Base-by-base conservation (phyloP, 1,284 basidiomycete species). In the Hymenochaete sp. region DNA sequence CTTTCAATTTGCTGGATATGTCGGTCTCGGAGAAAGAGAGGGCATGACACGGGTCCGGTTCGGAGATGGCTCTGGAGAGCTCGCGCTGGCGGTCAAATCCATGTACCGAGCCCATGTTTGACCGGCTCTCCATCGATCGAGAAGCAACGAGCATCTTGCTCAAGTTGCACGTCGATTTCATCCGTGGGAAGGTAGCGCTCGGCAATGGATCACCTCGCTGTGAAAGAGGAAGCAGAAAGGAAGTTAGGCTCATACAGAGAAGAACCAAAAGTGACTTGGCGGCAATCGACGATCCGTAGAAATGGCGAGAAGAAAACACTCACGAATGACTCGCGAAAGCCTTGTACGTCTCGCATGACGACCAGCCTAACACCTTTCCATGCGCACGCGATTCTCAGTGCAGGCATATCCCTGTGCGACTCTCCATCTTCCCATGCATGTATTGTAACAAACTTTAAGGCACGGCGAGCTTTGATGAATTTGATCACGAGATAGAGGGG, bases 321-420 rank as follows among this genome's bases (percentile, higher is more conserved):
- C 57, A 77, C 75, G 49, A 66, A 58, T 54, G 70, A 56, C 29
- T 64, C 53, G 48, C 75, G 70, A 54, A 77, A 75, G 43, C 58
- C 54, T 50, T 61, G 58, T 37, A 77, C 62, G 55, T 75, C 68
- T 28, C 62, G 59, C 24, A 68, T 69, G 35, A 72, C 60, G 40
- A 56, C 58, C 53, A 79, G 55, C 24, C 69, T 68, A 38, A 78
- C 63, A 29, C 75, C 77, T 52, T 64, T 64, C 53, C 65, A 68
- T 18, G 72, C 73, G 57, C 77, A 80, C 3, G 66, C 69, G 55
- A 79, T 72, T 61, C 70, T 74, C 51, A 79, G 59, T 36, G 66
- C 63, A 24, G 71, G 55, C 32, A 77, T 59, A 50, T 70, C 63
- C 39, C 67, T 59, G 50, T 79, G 70, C n/a, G 54, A 52, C 19